These are phyloP conservation scores for Pseudopithomyces chartarum DNA, from an alignment of 2,329 filamentous ascomycete genomes.

Conservation along the genomic window DNA sequence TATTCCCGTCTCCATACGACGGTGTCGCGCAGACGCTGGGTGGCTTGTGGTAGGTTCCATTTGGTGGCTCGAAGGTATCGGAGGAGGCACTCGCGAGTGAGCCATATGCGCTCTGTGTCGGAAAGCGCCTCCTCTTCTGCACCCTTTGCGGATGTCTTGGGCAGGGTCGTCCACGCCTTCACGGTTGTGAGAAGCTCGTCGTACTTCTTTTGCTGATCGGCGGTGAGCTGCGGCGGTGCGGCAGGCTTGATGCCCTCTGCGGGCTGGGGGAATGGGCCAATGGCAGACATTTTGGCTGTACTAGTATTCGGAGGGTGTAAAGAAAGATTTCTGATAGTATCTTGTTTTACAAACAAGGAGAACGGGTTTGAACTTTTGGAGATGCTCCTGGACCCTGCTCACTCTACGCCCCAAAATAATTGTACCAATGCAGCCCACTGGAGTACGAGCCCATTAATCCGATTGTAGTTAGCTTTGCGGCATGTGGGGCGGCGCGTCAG, in stretches of 20 bases:
- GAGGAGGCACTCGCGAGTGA: constrained; percentile 89
- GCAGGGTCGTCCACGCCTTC: constrained; percentile 72
- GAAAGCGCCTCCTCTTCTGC: constrained; percentile 67
- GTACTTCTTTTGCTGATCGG: constrained; percentile 84
- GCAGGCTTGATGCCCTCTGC: constrained; percentile 61
- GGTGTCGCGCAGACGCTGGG: constrained; percentile 79
- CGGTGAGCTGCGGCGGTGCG: constrained; percentile 65
- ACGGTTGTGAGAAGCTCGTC: constrained; percentile 72
- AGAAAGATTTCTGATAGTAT: neutral
- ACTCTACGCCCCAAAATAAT: neutral
- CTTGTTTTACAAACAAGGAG: neutral
- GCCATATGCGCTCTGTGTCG: constrained; percentile 83
- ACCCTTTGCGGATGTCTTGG: constrained; percentile 64
- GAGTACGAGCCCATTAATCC: neutral
- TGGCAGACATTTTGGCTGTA: constrained; percentile 27
- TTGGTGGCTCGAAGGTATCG: constrained; percentile 94
- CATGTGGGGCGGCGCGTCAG: constrained; percentile 23
- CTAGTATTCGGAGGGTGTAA: neutral
- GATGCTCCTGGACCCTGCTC: neutral
- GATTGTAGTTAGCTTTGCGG: constrained; percentile 1
- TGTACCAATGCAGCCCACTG: neutral
- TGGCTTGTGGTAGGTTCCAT: constrained; percentile 75
- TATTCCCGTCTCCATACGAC: constrained; percentile 91
- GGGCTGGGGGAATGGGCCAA: constrained; percentile 40
- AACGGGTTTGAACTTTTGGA: neutral